These are phyloP conservation scores for Lasiodiplodia hormozganensis DNA, from an alignment of 2,329 filamentous ascomycete species.

Conservation along the genomic window DNA sequence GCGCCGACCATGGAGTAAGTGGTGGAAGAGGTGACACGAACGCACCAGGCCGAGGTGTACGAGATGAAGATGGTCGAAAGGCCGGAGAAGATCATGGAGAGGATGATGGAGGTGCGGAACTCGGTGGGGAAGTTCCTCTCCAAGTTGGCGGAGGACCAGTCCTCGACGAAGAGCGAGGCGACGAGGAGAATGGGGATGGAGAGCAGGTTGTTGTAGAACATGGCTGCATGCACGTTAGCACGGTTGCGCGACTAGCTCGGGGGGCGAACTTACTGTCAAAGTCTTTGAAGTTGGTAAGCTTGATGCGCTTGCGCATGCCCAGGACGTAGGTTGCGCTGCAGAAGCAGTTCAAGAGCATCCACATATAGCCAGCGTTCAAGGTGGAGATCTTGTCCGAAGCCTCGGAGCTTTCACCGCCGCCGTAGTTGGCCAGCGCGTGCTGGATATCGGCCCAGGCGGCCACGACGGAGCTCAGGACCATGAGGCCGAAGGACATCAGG, in stretches of 20 bases:
- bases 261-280: slow-evolving; percentile 87
- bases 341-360: slow-evolving; percentile 97
- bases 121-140: slow-evolving; percentile 86
- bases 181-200: slow-evolving; percentile 90
- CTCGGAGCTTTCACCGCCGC: slow-evolving; percentile 59
- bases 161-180: slow-evolving; percentile 82
- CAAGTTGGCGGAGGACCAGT: slow-evolving; percentile 90
- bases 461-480: slow-evolving; percentile 93
- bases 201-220: slow-evolving; percentile 99
- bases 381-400: slow-evolving; percentile 81
- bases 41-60: slow-evolving; percentile 99
- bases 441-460: slow-evolving; percentile 98
- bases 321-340: slow-evolving; percentile 90
- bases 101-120: slow-evolving; percentile 77
- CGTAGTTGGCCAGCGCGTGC: slow-evolving; percentile 74
- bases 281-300: slow-evolving; percentile 99
- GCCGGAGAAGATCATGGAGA: slow-evolving; percentile 93
- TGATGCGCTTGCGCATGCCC: slow-evolving; percentile 97
- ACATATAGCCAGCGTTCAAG: slow-evolving; percentile 91
- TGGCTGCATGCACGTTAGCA: slow-evolving; percentile 65
- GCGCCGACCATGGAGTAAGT: slow-evolving; percentile 99
- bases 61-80: slow-evolving; percentile 96
- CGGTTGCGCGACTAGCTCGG: neutral
- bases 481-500: slow-evolving; percentile 91
- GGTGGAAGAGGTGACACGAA: slow-evolving; percentile 94